These are phyloP conservation scores for Tricharina praecox DNA, from an alignment of 495 filamentous ascomycete genomes.

Conservation along the genomic window DNA sequence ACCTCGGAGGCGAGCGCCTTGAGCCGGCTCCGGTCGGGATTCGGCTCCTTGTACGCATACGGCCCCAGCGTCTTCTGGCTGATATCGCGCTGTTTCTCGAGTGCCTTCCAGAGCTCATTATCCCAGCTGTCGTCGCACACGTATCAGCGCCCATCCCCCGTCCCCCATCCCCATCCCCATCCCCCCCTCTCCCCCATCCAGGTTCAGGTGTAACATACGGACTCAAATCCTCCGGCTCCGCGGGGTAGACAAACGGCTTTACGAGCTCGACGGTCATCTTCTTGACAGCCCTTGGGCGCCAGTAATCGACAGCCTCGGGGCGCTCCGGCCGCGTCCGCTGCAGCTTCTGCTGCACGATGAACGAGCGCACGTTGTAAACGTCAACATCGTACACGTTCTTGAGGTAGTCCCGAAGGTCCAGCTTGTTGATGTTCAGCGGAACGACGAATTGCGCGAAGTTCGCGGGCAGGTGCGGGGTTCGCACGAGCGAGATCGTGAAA, in stretches of 20 bases:
- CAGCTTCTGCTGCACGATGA: conserved; percentile 51
- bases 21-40: conserved; percentile 28
- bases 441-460: conserved; percentile 71
- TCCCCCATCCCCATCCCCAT: too few relatives aligned
- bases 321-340: conserved; percentile 32
- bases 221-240: conserved; percentile 39
- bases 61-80: conserved; percentile 18
- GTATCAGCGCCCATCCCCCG: too few relatives aligned
- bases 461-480: conserved; percentile 50
- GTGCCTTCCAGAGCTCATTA: conserved; percentile 31
- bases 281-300: conserved; percentile 53
- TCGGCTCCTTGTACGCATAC: conserved; percentile 25
- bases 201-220: conserved; percentile 32
- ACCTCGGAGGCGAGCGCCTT: conserved; percentile 43
- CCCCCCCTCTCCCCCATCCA: neutral
- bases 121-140: conserved; percentile 38
- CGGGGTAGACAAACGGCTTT: conserved; percentile 71
- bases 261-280: conserved; percentile 80
- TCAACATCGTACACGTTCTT: conserved; percentile 54
- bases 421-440: conserved; percentile 75
- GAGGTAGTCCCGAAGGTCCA: conserved; percentile 82
- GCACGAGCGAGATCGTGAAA: conserved; percentile 58
- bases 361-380: conserved; percentile 55
- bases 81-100: conserved; percentile 27
- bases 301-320: conserved; percentile 31